Evolutionary conservation across 345 rosid species (phyloP).

Genomic region (Erysimum cheiranthoides): DNA sequence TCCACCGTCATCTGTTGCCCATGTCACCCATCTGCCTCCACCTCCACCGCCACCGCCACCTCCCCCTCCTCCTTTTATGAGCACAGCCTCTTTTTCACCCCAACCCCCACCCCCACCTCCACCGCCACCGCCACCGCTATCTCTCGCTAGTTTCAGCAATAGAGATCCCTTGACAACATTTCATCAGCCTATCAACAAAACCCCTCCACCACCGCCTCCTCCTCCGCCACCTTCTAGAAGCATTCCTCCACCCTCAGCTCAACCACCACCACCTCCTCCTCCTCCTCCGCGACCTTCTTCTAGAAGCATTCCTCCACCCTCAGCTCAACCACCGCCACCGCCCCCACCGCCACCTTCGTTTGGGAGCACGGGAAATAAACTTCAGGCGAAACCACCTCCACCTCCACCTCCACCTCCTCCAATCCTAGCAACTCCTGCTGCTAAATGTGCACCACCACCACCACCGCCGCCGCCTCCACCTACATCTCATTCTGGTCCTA

Average conservation of each 20-base stretch:
- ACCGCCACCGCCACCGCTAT: conserved; percentile 42
- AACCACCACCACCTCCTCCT: conserved; percentile 44
- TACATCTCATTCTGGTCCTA: conserved; percentile 24
- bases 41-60: conserved; percentile 54
- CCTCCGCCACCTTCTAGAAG: conserved; percentile 39
- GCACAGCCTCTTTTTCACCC: conserved; percentile 16
- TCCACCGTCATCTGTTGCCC: conserved; percentile 34
- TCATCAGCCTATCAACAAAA: conserved; percentile 41
- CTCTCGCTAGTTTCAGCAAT: conserved; percentile 39
- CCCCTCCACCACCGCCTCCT: conserved; percentile 37
- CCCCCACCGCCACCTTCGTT: conserved; percentile 47
- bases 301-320: conserved; percentile 43
- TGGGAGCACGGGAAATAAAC: conserved; percentile 24
- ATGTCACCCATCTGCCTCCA: conserved; percentile 44
- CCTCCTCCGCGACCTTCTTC: conserved; percentile 42
- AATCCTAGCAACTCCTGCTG: conserved; percentile 19
- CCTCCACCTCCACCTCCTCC: conserved; percentile 40
- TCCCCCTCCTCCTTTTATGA: conserved; percentile 40
- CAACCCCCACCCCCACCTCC: conserved; percentile 39
- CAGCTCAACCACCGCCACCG: conserved; percentile 47
- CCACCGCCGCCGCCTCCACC: conserved; percentile 49
- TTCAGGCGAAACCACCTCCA: conserved; percentile 33
- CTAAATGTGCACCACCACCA: conserved; percentile 37
- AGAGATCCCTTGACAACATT: conserved; percentile 37
- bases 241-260: conserved; percentile 46